Base-by-base conservation (phyloP, 768 basidiomycete genomes). In the Mycena floridula region DNA sequence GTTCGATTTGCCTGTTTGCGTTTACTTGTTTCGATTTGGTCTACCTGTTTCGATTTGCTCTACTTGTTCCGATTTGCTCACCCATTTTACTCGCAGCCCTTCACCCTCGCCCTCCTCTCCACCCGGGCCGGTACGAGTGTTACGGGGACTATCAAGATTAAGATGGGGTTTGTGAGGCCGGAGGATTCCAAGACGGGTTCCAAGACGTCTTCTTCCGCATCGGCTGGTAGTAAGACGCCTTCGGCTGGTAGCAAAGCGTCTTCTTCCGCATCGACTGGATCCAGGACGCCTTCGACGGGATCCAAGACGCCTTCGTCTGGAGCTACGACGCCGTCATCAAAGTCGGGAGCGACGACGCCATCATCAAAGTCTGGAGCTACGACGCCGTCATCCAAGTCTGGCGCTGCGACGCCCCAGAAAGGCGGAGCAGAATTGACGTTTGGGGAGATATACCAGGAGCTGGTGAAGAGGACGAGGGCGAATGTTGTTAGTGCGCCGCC, bases 401-500 rank as follows among this genome's bases (percentile, higher is more conserved):
- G 59, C 66, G n/a, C n/a, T n/a, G 85, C 25, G 82, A 84, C 11
- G 79, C 83, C 52, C 60, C 80, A 8, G 36, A 55, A 75, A 24
- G 56, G 70, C 0, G 54, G 64, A 3, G 57, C 63, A 11, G 59
- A 66, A n/a, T 62, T 79, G 51, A 64, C 76, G 38, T 82, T 76
- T 44, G 72, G 72, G n/a, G 78, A 75, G 30, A 67, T 87, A 22
- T 87, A 81, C 58, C 56, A 57, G 0, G 79, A 87, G 42, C 69
- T 89, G 11, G 63, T 79, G 43, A 84, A 77, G 56, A 72, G 77
- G 25, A 77, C 82, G 0, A 69, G 79, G 16, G 79, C 79, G 3
- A 79, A 79, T 20, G 68, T 91, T 3, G 80, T 85, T 11, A 85
- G 85, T 30, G 82, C 82, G 1, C 85, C 88, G 7, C 87, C 90